These are phyloP conservation scores for Fusarium humuli DNA, from an alignment of 2,329 filamentous ascomycete species.

Conservation along the genomic window DNA sequence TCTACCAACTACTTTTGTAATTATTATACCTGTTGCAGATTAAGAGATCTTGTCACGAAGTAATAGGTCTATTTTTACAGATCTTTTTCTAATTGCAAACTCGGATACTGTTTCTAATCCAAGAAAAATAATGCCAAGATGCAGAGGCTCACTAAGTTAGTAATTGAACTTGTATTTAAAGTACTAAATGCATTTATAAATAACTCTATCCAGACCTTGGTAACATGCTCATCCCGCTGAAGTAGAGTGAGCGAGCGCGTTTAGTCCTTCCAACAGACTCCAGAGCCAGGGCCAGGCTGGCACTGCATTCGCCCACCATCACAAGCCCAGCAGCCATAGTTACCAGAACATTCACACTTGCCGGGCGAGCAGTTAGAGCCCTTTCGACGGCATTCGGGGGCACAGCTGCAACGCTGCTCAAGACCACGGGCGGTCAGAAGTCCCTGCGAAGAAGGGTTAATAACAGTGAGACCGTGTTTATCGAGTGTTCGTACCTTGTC, in stretches of 20 bases:
- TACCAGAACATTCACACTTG: constrained; percentile 10
- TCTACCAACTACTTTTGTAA: no score
- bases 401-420: constrained; percentile 8
- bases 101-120: no score
- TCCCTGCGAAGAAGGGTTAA: background rate
- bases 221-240: background rate
- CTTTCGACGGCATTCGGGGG: background rate
- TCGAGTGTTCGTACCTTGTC: background rate
- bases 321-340: constrained; percentile 25
- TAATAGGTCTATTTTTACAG: no score
- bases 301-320: constrained; percentile 19
- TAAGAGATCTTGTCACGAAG: no score
- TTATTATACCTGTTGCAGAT: no score
- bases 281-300: background rate
- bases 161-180: background rate
- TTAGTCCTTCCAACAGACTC: background rate
- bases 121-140: no score
- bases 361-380: background rate
- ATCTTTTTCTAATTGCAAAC: no score
- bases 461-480: background rate
- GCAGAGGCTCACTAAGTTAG: no score
- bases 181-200: no score
- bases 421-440: constrained; percentile 16
- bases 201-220: no score
- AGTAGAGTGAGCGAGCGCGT: background rate